Conservation (phyloP, 768 basidiomycete genomes). For the Suillus paluster region DNA sequence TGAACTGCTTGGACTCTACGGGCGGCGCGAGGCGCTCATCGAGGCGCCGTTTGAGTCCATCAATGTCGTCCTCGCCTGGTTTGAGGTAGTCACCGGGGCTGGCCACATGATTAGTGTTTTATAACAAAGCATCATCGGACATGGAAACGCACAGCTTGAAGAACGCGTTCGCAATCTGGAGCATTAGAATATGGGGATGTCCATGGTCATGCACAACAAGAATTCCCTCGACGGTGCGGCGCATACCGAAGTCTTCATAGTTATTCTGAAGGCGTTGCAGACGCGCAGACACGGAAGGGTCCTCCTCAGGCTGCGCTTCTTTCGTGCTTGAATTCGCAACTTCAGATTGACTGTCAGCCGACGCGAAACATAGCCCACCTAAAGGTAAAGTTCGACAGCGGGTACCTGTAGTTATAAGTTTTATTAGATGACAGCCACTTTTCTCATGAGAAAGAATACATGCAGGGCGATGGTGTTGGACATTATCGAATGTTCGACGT, state of each 20-base stretch:
- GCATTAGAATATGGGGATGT: constrained; percentile 96
- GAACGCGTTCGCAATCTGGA: constrained; percentile 98
- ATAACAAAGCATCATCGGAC: not conserved
- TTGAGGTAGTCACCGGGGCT: constrained; percentile 99
- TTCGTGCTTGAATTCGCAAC: constrained; percentile 66
- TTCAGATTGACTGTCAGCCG: constrained; percentile 16
- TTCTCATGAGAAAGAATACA: constrained; percentile 18
- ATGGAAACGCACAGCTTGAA: constrained; percentile 86
- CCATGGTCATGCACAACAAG: constrained; percentile 93
- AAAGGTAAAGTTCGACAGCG: constrained; percentile 91
- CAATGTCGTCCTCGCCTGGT: constrained; percentile 91
- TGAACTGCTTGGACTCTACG: constrained; percentile 72
- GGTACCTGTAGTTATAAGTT: constrained; percentile 58
- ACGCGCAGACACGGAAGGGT: constrained; percentile 93
- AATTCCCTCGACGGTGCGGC: constrained; percentile 85
- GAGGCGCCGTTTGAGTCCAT: constrained; percentile 87
- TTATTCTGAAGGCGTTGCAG: constrained; percentile 94
- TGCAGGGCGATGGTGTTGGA: constrained; percentile 59
- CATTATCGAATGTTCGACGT: constrained; percentile 39
- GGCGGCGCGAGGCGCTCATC: constrained; percentile 90
- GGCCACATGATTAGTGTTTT: not conserved
- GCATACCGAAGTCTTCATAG: constrained; percentile 97
- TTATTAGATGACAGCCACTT: not conserved
- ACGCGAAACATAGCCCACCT: constrained; percentile 49
- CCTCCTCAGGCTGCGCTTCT: constrained; percentile 96